Base-by-base conservation (phyloP, 2,329 filamentous ascomycete genomes). In the Microascus cirrosus region DNA sequence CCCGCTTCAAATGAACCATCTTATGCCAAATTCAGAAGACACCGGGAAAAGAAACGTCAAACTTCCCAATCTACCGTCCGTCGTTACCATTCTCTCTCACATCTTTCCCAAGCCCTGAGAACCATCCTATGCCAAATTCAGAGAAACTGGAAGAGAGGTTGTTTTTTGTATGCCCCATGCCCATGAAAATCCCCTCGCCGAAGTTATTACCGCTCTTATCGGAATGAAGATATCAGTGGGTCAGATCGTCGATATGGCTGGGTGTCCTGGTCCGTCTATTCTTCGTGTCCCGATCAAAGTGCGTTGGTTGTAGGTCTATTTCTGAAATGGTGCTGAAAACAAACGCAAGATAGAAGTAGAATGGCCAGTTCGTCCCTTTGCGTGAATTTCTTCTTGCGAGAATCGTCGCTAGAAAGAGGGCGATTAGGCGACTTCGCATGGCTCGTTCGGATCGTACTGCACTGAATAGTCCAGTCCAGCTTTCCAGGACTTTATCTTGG, bases 401-500 rank as follows among this genome's bases (percentile, higher is more conserved):
- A 48, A 32, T 42, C 42, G 20, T 20, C 10, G 10, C 34, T 18
- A 20, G 20, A 15, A 34, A 35, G 20, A 50, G 20, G 18, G 45
- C 3, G 5, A 51, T 35, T 5, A 25, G 12, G 12, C 42, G n/a
- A 24, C 18, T 18, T 56, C 25, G 24, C 50, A 20, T 11, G 56
- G 51, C 15, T 10, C 35, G 34, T 34, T 45, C 13, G 56, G 32
- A 56, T 61, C 62, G 59, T 63, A 15, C 34, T 60, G 24, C 53
- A 39, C 20, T 58, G 54, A 18, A 51, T 51, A 20, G n/a, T 56
- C 53, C 53, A 55, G 42, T 18, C 42, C 51, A 39, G 39, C 57
- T 53, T 55, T 61, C 25, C 59, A 58, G 11, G 54, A 59, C 54
- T 59, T 58, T 39, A 58, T 58, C 50, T 59, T 35, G 56, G 28